A percentile compares a stretch with the other conserved stretches of the same genome.
Evolutionary conservation across 176 grass and related monocot genomes (phyloP).

Genomic region (Musa beccarii): DNA sequence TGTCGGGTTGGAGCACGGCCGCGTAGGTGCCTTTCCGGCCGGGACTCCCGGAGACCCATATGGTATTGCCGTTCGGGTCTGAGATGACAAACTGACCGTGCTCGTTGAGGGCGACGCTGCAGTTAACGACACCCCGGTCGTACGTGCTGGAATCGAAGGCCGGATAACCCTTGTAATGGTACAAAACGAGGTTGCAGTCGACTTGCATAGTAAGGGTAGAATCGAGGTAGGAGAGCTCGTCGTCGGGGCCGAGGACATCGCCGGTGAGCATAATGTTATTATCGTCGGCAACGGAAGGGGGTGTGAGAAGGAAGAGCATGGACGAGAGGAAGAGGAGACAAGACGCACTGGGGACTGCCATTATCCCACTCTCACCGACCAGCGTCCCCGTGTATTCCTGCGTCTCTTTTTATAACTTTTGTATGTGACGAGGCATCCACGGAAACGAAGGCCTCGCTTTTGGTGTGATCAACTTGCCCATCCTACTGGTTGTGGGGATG

Average conservation of each 20-base stretch:
- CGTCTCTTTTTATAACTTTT: no score
- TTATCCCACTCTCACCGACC: not conserved
- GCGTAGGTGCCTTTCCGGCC: not conserved
- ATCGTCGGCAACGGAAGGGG: not conserved
- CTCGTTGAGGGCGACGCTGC: not conserved
- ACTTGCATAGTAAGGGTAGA: not conserved
- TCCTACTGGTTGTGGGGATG: no score
- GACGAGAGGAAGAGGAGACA: not conserved
- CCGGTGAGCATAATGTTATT: not conserved
- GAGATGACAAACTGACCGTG: not conserved
- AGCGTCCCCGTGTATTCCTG: no score
- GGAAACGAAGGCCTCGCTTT: no score
- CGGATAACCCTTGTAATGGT: not conserved
- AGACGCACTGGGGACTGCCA: not conserved
- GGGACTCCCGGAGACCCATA: not conserved
- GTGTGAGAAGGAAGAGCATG: not conserved
- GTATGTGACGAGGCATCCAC: no score
- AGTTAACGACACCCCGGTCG: not conserved
- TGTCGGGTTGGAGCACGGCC: not conserved
- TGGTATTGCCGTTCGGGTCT: not conserved
- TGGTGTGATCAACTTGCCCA: no score
- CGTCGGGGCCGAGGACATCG: not conserved
- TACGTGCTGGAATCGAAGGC: not conserved
- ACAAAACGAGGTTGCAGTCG: not conserved
- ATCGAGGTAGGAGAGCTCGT: not conserved